A percentile compares a stretch with the other conserved stretches of the same genome.
Conservation (phyloP, 2,329 filamentous ascomycete species). For the Metarhizium brunneum region DNA sequence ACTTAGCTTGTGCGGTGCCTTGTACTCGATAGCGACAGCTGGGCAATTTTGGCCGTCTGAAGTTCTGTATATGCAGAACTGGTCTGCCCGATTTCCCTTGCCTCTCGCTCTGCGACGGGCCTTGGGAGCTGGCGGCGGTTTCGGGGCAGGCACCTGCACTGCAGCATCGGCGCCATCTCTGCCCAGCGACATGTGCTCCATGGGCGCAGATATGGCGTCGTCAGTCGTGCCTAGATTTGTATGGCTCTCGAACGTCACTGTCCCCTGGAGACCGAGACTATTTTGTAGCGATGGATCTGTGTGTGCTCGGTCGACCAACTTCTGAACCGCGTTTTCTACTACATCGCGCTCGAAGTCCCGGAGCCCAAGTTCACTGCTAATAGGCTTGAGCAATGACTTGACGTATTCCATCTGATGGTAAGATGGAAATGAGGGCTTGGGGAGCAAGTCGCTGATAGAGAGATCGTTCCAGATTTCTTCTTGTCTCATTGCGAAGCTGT, state of each 20-base stretch:
- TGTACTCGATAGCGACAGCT: constrained; percentile 26
- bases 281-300: constrained; percentile 18
- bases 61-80: constrained; percentile 18
- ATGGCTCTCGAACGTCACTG: constrained; percentile 27
- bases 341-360: constrained; percentile 22
- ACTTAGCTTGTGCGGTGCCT: constrained; percentile 27
- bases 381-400: constrained; percentile 17
- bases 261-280: constrained; percentile 21
- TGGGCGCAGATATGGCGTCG: constrained; percentile 13
- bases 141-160: background rate
- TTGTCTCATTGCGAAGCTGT: constrained; percentile 21
- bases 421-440: constrained; percentile 19
- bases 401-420: constrained; percentile 24
- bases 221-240: constrained; percentile 20
- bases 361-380: constrained; percentile 26
- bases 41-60: background rate
- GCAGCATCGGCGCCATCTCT: background rate
- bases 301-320: constrained; percentile 19
- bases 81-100: constrained; percentile 21
- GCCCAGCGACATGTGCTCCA: constrained; percentile 15
- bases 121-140: background rate
- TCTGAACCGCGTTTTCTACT: constrained; percentile 26
- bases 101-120: constrained; percentile 12
- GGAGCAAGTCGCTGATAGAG: constrained; percentile 16
- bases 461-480: constrained; percentile 23